A percentile compares a stretch with the other conserved stretches of the same genome.
phyloP scores from a whole-genome alignment of 148 eudicot species.

The Linanthus parryae region DNA sequence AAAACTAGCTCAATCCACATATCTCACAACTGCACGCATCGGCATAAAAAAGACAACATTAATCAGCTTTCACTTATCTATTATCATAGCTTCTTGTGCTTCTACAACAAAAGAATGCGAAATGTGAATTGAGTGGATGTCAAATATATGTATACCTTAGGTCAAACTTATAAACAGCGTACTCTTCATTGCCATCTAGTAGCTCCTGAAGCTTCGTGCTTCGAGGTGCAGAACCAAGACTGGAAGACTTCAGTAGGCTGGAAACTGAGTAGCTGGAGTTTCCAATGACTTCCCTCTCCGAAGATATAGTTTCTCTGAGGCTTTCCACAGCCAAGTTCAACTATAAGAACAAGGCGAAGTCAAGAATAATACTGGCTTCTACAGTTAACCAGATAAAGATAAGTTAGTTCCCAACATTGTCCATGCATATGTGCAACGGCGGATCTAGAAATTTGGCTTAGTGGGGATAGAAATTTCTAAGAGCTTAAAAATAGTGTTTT shows the following conservation, averaged over 20 bases:
- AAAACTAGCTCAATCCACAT: too few species aligned
- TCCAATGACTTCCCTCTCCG: conserved; percentile 44
- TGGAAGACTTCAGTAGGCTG: conserved; percentile 52
- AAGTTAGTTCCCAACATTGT: too few species aligned
- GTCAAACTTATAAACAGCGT: conserved; percentile 49
- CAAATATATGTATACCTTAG: conserved; percentile 65
- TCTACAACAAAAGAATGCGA: too few species aligned
- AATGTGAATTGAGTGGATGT: too few species aligned
- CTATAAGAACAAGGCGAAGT: conserved; percentile 23
- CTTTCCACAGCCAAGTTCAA: conserved; percentile 47
- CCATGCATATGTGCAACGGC: too few species aligned
- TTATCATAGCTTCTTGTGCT: too few species aligned
- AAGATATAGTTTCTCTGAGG: conserved; percentile 42
- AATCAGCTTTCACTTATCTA: too few species aligned
- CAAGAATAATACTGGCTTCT: neutral
- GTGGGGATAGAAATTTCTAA: too few species aligned
- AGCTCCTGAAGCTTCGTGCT: conserved; percentile 66
- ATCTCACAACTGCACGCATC: too few species aligned
- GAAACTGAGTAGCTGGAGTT: conserved; percentile 62
- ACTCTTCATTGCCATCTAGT: conserved; percentile 41
- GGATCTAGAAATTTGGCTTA: too few species aligned
- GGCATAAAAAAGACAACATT: too few species aligned
- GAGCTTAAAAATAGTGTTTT: too few species aligned
- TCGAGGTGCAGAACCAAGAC: conserved; percentile 56
- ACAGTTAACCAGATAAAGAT: neutral